These are phyloP conservation scores for Sanguinoderma infundibulare DNA, from an alignment of 1,284 basidiomycete genomes.

Conservation along the genomic window DNA sequence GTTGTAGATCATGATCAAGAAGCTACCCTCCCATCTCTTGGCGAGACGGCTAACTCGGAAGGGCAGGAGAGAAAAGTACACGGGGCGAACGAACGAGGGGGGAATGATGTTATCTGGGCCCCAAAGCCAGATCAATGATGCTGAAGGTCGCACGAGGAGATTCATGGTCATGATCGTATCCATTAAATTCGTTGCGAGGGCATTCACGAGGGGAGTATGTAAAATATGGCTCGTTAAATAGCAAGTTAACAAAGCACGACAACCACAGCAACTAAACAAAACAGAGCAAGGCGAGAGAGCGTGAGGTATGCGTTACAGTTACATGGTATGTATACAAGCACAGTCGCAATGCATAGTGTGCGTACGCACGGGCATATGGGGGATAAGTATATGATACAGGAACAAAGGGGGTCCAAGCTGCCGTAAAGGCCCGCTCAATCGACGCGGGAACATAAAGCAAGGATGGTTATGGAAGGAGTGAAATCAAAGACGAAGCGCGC, in stretches of 20 bases:
- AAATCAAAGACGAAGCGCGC: no score
- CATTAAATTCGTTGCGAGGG: not conserved
- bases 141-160: not conserved
- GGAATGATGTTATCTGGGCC: no score
- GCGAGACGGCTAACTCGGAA: no score
- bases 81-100: no score
- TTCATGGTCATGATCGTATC: not conserved
- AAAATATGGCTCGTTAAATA: constrained; percentile 4
- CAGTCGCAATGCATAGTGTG: not conserved
- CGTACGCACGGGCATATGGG: no score
- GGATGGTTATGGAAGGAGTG: not conserved
- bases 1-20: no score
- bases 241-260: constrained; percentile 9
- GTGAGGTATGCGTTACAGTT: constrained; percentile 16
- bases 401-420: not conserved
- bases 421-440: not conserved
- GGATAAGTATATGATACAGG: no score
- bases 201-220: not conserved
- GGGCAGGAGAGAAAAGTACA: no score
- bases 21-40: no score
- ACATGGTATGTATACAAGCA: constrained; percentile 15
- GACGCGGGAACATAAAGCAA: not conserved
- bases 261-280: no score
- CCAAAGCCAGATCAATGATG: no score
- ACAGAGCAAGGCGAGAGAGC: constrained; percentile 11